Conservation (phyloP, 2,329 filamentous ascomycete species). For the Elsinoe fawcettii region DNA sequence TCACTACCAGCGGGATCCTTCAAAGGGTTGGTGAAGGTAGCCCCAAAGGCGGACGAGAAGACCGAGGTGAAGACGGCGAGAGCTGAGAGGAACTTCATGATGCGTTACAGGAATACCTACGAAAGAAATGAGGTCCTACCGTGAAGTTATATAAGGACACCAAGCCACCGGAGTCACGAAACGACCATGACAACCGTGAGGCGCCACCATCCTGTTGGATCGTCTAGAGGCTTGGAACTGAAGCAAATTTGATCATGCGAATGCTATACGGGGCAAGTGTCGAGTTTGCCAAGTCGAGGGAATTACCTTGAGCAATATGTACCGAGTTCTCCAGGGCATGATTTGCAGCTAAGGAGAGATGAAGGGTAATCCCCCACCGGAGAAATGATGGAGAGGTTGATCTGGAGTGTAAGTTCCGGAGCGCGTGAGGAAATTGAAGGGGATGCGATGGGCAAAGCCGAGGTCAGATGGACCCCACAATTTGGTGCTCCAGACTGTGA, state of each 20-base stretch:
- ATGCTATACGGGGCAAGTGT: background rate
- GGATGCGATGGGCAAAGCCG: background rate
- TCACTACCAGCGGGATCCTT: conserved; percentile 45
- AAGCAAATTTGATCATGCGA: background rate
- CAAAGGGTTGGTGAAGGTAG: conserved; percentile 47
- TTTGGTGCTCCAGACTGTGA: background rate
- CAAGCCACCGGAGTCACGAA: conserved; percentile 5
- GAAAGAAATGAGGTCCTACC: conserved; percentile 23
- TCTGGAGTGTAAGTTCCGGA: conserved; percentile 3
- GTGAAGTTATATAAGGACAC: background rate
- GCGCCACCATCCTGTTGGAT: background rate
- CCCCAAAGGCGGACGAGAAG: conserved; percentile 23
- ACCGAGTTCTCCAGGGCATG: background rate
- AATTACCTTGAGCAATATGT: background rate
- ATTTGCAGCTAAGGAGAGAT: background rate
- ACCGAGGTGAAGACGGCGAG: conserved; percentile 13
- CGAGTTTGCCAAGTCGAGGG: background rate
- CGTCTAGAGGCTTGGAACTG: background rate
- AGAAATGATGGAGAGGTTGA: background rate
- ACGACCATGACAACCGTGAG: background rate
- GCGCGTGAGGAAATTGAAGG: conserved; percentile 3
- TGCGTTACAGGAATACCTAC: conserved; percentile 19
- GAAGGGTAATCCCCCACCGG: conserved; percentile 1
- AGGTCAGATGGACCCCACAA: background rate
- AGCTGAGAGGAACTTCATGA: conserved; percentile 14